Percentiles rank a stretch among this genome's conserved stretches.
These are phyloP conservation scores for Orbilia brochopaga DNA, from an alignment of 2,329 filamentous ascomycete genomes.

Conservation along the genomic window DNA sequence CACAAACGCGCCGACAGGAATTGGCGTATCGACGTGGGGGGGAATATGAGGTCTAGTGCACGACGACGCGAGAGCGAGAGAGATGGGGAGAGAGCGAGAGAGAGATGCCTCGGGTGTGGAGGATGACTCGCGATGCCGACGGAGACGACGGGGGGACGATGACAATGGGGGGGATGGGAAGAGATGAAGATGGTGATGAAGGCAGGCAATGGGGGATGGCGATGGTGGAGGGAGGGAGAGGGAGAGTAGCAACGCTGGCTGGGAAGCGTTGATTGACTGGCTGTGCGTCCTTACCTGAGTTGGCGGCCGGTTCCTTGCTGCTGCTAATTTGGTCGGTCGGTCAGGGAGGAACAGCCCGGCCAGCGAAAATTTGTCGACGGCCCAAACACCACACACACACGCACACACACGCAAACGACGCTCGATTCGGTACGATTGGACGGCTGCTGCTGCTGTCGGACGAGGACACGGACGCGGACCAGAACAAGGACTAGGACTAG, in stretches of 20 bases:
- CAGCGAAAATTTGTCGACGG: constrained; percentile 4
- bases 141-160: constrained; percentile 23
- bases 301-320: constrained; percentile 3
- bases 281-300: constrained; percentile 8
- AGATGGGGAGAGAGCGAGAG: no score
- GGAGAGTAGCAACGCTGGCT: no score
- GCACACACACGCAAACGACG: background rate
- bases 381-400: background rate
- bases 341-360: constrained; percentile 43
- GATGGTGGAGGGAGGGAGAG: constrained; percentile 11
- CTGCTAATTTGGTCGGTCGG: constrained; percentile 36
- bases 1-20: background rate
- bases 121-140: constrained; percentile 40
- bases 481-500: no score
- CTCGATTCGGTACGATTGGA: background rate
- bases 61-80: no score
- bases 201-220: constrained; percentile 21
- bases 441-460: background rate
- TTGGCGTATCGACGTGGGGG: constrained; percentile 2
- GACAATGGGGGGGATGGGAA: constrained; percentile 11
- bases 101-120: constrained; percentile 16
- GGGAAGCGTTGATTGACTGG: background rate
- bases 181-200: constrained; percentile 14
- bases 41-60: no score
- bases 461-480: background rate